Evolutionary conservation across 1,284 basidiomycete species (phyloP).

Genomic region (Austroboletus rostrupii): DNA sequence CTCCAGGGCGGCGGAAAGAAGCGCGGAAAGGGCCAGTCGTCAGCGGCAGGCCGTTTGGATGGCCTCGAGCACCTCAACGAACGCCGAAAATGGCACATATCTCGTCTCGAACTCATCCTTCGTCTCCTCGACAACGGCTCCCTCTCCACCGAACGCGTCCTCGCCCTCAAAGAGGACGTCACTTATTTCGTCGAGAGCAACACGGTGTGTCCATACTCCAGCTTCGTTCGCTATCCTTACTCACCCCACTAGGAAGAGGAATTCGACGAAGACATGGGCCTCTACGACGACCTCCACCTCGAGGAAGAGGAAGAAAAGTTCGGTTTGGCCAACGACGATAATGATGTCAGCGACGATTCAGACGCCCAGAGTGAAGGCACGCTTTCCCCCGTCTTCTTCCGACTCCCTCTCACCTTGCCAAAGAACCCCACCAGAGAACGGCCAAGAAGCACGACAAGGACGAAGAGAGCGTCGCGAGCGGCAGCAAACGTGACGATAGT

Average conservation of each 20-base stretch:
- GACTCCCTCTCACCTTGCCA: slow-evolving; percentile 9
- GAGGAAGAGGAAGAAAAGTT: slow-evolving; percentile 96
- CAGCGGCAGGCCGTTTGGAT: slow-evolving; percentile 69
- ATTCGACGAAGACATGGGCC: slow-evolving; percentile 96
- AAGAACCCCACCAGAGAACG: slow-evolving; percentile 62
- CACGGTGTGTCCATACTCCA: slow-evolving; percentile 57
- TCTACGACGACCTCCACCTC: slow-evolving; percentile 97
- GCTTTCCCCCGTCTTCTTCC: slow-evolving; percentile 5
- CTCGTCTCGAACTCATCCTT: slow-evolving; percentile 89
- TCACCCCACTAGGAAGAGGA: slow-evolving; percentile 76
- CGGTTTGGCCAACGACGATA: slow-evolving; percentile 72
- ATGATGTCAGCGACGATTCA: slow-evolving; percentile 66
- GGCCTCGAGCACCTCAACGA: slow-evolving; percentile 91
- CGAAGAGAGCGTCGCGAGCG: slow-evolving; percentile 66
- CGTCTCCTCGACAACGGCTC: slow-evolving; percentile 94
- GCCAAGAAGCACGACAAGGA: slow-evolving; percentile 78
- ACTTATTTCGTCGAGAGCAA: slow-evolving; percentile 97
- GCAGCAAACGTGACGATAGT: slow-evolving; percentile 67
- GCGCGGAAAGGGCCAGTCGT: slow-evolving; percentile 66
- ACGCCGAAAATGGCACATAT: slow-evolving; percentile 93
- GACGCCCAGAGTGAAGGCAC: slow-evolving; percentile 72
- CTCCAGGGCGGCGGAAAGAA: slow-evolving; percentile 81
- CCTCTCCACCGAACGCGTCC: slow-evolving; percentile 78
- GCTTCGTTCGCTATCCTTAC: slow-evolving; percentile 18
- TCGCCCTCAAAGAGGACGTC: slow-evolving; percentile 90